Evolutionary conservation across 176 grass and related monocot species (phyloP).

Genomic region (Oryza brachyantha): DNA sequence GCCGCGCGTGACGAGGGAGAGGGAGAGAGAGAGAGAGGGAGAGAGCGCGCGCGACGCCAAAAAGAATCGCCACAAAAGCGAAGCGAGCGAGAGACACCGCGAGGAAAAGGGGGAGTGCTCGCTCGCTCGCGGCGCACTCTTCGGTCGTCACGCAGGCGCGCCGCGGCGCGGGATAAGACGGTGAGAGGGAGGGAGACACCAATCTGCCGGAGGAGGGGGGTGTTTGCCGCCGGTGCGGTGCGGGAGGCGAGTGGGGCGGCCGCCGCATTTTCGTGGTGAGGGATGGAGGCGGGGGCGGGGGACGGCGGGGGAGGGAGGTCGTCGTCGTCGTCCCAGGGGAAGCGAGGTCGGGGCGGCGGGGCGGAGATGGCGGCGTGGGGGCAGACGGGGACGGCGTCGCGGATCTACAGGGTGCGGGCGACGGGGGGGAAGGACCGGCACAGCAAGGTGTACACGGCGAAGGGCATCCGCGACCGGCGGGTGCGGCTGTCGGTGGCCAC

Average conservation of each 20-base stretch:
- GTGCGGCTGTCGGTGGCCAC: slow-evolving; percentile 78
- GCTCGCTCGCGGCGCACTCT: too few species aligned
- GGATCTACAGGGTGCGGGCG: slow-evolving; percentile 64
- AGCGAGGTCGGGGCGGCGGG: neutral
- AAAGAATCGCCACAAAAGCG: neutral
- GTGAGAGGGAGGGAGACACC: neutral
- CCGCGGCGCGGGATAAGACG: slow-evolving; percentile 24
- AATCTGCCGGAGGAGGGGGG: slow-evolving; percentile 17
- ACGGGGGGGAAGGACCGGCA: slow-evolving; percentile 72
- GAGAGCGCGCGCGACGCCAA: neutral
- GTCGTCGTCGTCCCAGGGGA: too few species aligned
- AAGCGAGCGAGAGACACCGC: neutral
- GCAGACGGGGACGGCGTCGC: slow-evolving; percentile 37
- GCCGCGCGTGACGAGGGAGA: slow-evolving; percentile 26
- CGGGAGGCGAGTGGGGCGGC: too few species aligned
- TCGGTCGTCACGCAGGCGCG: too few species aligned
- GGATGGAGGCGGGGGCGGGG: slow-evolving; percentile 17
- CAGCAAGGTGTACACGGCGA: slow-evolving; percentile 90
- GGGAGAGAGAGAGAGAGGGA: neutral
- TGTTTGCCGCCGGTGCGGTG: too few species aligned
- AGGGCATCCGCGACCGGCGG: slow-evolving; percentile 81
- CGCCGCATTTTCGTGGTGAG: too few species aligned
- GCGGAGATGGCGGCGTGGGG: slow-evolving; percentile 26
- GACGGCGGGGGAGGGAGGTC: neutral
- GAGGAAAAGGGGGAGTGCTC: neutral